Percentiles rank a stretch among this genome's conserved stretches.
Conservation (phyloP, 768 basidiomycete species). For the Tulasnella calospora region DNA sequence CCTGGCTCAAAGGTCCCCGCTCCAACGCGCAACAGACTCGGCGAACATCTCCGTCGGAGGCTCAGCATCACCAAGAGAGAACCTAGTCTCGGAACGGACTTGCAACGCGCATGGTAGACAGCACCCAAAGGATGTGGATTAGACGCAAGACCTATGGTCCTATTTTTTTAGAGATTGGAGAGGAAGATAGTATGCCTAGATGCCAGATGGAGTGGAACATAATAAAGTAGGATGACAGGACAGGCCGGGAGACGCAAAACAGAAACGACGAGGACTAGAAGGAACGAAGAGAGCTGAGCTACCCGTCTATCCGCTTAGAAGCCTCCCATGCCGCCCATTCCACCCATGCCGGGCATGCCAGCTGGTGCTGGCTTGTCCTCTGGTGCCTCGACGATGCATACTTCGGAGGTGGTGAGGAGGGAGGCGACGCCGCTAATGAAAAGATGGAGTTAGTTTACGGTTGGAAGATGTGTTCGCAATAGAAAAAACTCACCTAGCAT, state of each 20-base stretch:
- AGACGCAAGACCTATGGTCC: neutral
- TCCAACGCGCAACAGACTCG: no score
- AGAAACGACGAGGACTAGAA: neutral
- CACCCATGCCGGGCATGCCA: constrained; percentile 51
- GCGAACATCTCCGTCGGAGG: no score
- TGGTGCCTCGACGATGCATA: constrained; percentile 78
- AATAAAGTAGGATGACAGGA: constrained; percentile 5
- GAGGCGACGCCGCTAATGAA: constrained; percentile 72
- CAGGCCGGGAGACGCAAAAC: neutral
- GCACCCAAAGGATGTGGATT: neutral
- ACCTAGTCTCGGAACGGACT: no score
- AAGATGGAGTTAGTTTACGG: neutral
- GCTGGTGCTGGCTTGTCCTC: constrained; percentile 67
- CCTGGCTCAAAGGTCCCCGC: no score
- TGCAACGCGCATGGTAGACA: neutral
- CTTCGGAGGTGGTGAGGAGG: constrained; percentile 88
- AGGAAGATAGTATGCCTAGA: constrained; percentile 2
- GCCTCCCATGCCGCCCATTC: constrained; percentile 47
- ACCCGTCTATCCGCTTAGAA: constrained; percentile 36
- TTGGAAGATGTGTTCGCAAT: neutral
- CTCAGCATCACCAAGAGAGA: no score
- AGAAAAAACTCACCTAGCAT: constrained; percentile 47
- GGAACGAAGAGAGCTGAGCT: constrained; percentile 1
- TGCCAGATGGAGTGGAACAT: neutral
- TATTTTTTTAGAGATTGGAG: neutral